Evolutionary conservation across 2,329 filamentous ascomycete species (phyloP), one percentile per base, ranked within the genome.

Genomic region (Neoscytalidium dimidiatum): DNA sequence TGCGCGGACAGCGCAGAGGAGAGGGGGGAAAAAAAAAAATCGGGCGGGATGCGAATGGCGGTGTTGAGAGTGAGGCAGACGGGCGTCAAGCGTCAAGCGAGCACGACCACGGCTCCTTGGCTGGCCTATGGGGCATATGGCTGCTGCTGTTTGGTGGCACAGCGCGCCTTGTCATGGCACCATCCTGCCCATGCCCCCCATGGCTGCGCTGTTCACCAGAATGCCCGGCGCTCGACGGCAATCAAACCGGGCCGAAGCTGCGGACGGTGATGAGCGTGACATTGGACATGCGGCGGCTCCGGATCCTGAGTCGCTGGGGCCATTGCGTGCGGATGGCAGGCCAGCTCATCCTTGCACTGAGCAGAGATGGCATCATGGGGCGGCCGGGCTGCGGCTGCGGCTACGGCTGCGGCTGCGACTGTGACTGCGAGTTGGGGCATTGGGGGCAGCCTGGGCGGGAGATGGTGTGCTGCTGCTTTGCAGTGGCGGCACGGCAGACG

Each of bases 231-330:
- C 41, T 46, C 14, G 56, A 60, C 38, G 56, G 38, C 56, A 60
- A 60, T 60, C 56, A 60, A 60, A 60, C 56, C 56, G 56, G 56
- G 56, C 56, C 56, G 56, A 60, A 60, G 56, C 56, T 60, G 56
- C 41, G 56, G 56, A 60, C 46, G 56, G 56, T 21, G 56, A 60
- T 60, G 41, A 19, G 56, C 56, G 56, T 57, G 56, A 58, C 56
- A 58, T 17, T 44, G 56, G 56, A 58, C 56, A 58, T 44, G 56
- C 56, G 56, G 56, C 35, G 56, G 56, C 56, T 46, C 56, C 56
- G 19, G 38, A 33, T 19, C 38, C 56, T 60, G 56, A 60, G 56
- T 60, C 56, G 33, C 51, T n/a, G 51, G n/a, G 51, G 51, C 33
- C 31, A 43, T 29, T n/a, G 56, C 41, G 41, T 60, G 56, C 56